Evolutionary conservation across 2,329 filamentous ascomycete species (phyloP), one percentile per base, ranked within the genome.

Genomic region (Stemphylium vesicarium): DNA sequence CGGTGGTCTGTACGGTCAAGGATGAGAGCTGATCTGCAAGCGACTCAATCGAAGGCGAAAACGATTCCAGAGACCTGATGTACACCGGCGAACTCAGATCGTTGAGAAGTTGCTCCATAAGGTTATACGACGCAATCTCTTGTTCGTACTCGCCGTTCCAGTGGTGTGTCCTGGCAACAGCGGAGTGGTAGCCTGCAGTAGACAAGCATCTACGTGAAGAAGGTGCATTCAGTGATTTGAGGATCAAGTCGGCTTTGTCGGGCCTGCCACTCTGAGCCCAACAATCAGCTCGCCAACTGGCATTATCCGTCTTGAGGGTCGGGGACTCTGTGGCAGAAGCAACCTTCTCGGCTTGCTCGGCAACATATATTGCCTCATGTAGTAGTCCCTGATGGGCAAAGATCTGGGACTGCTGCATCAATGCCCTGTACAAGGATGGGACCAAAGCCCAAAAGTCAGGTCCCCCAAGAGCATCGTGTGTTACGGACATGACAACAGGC

Each of bases 331-430:
- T 84, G n/a, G 84, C 85, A 54, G 83, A 82, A 18, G 91, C 91
- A 56, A 96, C 84, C 66, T 89, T 91, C 49, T 89, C 81, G 0
- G 92, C 92, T 65, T 95, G 90, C 63, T 97, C 89, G 1, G 89
- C 88, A 64, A 96, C 96, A 71, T 93, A 95, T 0, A 94, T 78
- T 2, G 94, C 94, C 72, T 98, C 94, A 56, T 91, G 88, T 60
- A 92, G 91, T 76, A 96, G 84, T 24, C 95, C 95, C 59, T 95
- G 85, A 61, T 96, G 89, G 1, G 89, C 86, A 64, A 93, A 96
- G 1, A 96, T 80, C 4, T 84, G 83, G 0, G 92, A 92, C 3
- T 96, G 83, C 53, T 92, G 88, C 56, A 88, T 77, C 12, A 96
- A 79, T 51, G 87, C 86, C 26, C 85, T 83, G 64, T 92, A 88